Evolutionary conservation across 176 grass and related monocot species (phyloP).

Genomic region (Typha latifolia): DNA sequence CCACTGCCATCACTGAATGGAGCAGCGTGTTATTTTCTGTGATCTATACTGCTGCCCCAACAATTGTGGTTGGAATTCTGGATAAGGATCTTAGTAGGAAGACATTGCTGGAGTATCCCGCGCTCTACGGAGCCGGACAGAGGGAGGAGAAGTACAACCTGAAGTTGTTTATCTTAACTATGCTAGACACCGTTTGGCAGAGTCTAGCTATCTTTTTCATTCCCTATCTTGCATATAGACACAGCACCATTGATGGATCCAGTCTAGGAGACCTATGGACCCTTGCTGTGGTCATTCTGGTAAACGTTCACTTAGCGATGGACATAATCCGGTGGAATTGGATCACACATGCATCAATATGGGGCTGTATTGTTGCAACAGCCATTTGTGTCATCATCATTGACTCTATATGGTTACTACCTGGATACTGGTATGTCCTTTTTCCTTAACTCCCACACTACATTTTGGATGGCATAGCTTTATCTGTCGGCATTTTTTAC

Average conservation of each 20-base stretch:
- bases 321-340: constrained; percentile 93
- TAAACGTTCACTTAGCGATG: constrained; percentile 82
- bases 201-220: constrained; percentile 74
- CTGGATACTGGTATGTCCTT: constrained; percentile 69
- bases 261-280: constrained; percentile 86
- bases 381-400: constrained; percentile 80
- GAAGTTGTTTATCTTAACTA: constrained; percentile 70
- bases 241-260: constrained; percentile 47
- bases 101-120: constrained; percentile 81
- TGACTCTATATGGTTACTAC: constrained; percentile 53
- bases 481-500: too few relatives aligned
- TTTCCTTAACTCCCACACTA: background rate
- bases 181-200: constrained; percentile 87
- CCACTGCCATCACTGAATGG: constrained; percentile 93
- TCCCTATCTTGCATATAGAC: constrained; percentile 79
- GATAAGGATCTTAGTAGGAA: constrained; percentile 77
- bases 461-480: background rate
- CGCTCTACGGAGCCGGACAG: constrained; percentile 77
- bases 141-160: constrained; percentile 86
- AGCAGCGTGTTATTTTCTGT: constrained; percentile 86
- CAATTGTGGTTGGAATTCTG: constrained; percentile 74
- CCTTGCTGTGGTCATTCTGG: constrained; percentile 76
- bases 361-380: constrained; percentile 86
- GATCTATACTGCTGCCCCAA: constrained; percentile 79
- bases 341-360: constrained; percentile 70